Evolutionary conservation across 2,329 filamentous ascomycete species (phyloP).

Genomic region (Paecilomyces sp.): DNA sequence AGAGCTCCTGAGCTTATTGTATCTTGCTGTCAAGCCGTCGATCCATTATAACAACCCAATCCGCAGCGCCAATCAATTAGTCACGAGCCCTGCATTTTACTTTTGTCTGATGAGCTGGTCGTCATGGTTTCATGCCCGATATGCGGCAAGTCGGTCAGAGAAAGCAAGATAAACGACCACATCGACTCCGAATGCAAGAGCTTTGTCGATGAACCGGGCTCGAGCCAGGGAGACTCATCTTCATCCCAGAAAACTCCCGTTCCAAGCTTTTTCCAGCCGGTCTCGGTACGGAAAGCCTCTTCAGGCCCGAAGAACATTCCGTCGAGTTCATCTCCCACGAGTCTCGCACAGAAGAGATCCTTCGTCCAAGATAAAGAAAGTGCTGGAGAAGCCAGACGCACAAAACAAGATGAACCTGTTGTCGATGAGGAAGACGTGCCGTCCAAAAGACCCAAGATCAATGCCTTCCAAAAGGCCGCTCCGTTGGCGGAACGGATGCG

Average conservation of each 20-base stretch:
- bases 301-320: constrained; percentile 13
- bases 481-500: constrained; percentile 93
- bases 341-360: constrained; percentile 24
- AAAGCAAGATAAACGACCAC: constrained; percentile 77
- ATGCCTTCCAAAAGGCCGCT: constrained; percentile 59
- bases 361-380: constrained; percentile 17
- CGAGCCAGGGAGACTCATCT: constrained; percentile 36
- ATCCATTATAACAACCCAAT: background rate
- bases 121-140: constrained; percentile 63
- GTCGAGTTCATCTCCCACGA: constrained; percentile 21
- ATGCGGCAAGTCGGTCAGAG: constrained; percentile 64
- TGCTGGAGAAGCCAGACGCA: constrained; percentile 13
- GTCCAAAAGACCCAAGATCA: constrained; percentile 60
- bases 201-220: constrained; percentile 49
- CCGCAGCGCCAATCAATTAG: background rate
- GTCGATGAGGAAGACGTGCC: constrained; percentile 33
- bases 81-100: background rate
- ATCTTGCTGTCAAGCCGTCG: background rate
- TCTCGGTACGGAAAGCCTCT: constrained; percentile 37
- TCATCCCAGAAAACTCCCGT: constrained; percentile 35
- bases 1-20: background rate
- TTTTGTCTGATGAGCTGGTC: background rate
- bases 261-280: constrained; percentile 50
- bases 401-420: constrained; percentile 13
- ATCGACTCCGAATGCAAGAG: constrained; percentile 75